phyloP scores from a whole-genome alignment of 345 rosid genomes.

The Populus simonii region DNA sequence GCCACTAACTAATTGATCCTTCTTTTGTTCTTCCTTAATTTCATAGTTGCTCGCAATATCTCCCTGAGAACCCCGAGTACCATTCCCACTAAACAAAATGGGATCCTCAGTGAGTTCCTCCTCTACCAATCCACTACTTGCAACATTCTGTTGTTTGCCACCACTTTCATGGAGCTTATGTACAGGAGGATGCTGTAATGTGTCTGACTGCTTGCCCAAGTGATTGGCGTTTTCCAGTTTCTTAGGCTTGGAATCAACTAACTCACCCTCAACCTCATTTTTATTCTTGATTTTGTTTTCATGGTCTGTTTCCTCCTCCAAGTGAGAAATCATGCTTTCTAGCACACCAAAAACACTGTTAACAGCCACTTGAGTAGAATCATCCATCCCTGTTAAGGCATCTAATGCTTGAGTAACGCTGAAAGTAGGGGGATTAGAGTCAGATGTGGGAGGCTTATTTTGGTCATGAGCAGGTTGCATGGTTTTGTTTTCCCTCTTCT shows the following conservation, averaged over 20 bases:
- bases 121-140: slow-evolving; percentile 28
- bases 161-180: slow-evolving; percentile 22
- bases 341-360: slow-evolving; percentile 92
- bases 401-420: slow-evolving; percentile 74
- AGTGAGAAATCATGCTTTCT: slow-evolving; percentile 77
- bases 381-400: slow-evolving; percentile 89
- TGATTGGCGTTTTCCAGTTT: slow-evolving; percentile 24
- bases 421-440: slow-evolving; percentile 42
- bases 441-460: slow-evolving; percentile 36
- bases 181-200: slow-evolving; percentile 23
- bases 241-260: slow-evolving; percentile 20
- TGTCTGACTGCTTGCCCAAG: slow-evolving; percentile 16
- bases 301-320: slow-evolving; percentile 55
- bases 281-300: slow-evolving; percentile 31
- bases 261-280: slow-evolving; percentile 34
- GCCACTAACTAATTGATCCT: slow-evolving; percentile 32
- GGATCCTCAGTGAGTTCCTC: slow-evolving; percentile 22
- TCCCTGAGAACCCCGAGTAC: slow-evolving; percentile 13
- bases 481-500: slow-evolving; percentile 49
- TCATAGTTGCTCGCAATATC: background rate
- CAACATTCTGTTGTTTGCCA: slow-evolving; percentile 21
- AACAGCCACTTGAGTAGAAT: slow-evolving; percentile 93
- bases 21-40: slow-evolving; percentile 11
- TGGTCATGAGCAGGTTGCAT: slow-evolving; percentile 43
- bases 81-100: slow-evolving; percentile 6